Evolutionary conservation across 2,329 filamentous ascomycete species (phyloP), one percentile per base, ranked within the genome.

Genomic region (Exophiala spinifera): DNA sequence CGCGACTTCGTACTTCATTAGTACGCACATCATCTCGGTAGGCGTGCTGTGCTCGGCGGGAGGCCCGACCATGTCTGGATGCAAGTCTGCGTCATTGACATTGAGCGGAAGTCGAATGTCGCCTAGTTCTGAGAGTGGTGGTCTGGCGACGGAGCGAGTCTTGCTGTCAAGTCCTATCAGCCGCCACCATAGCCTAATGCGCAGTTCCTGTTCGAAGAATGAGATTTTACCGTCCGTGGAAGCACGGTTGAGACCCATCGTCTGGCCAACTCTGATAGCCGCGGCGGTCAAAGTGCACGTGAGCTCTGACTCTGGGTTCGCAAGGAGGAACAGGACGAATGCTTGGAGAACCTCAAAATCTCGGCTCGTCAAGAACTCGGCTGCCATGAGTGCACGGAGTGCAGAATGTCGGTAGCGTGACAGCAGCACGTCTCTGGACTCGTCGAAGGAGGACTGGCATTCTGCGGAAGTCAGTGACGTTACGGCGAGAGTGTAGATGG

Each of bases 401-500:
- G 74, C 73, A 28, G 70, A 72, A 60, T 73, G 69, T 53, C 74
- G 72, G 69, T 75, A 77, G 3, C 64, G 70, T 3, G 50, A 62
- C 49, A 77, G 57, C 34, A 79, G 68, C 20, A 72, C 67, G 31
- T 68, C 61, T 50, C 67, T 73, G 14, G 72, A 57, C 2, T 66
- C 64, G 31, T 65, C 66, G 60, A 79, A 72, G 5, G 67, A 62
- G 5, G 54, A 46, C 33, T 65, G 67, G 56, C 80, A 85, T 59
- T 88, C 83, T 1, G 75, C 71, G 1, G 79, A 74, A 0, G 68
- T 70, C 46, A 89, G 70, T 40, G 83, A 80, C 10, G 81, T 68
- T 15, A 81, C 71, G 0, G 84, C 78, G 65, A 84, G 78, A 53
- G 76, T 78, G 65, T 88, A 89, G 40, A 90, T 86, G 20, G 64